Percentiles rank a stretch among this genome's conserved stretches.
Conservation (phyloP, 768 basidiomycete genomes). For the Mycena indigotica region DNA sequence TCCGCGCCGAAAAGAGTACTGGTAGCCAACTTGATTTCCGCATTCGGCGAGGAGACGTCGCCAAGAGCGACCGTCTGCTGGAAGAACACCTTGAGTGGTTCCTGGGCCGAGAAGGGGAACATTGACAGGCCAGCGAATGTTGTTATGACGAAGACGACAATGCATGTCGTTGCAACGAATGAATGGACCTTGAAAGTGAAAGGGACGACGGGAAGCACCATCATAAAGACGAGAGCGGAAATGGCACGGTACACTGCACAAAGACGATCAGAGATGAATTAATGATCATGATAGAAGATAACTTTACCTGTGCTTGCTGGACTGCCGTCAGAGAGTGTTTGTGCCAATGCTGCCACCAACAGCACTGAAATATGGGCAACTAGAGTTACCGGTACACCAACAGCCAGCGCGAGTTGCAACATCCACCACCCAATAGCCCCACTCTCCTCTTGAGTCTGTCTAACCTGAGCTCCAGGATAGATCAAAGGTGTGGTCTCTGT, state of each 20-base stretch:
- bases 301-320: conserved; percentile 49
- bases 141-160: conserved; percentile 45
- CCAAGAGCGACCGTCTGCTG: conserved; percentile 58
- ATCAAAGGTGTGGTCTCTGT: conserved; percentile 64
- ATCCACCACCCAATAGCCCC: conserved; percentile 54
- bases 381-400: conserved; percentile 57
- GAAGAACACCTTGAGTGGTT: conserved; percentile 75
- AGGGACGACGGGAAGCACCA: conserved; percentile 63
- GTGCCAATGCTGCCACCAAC: conserved; percentile 48
- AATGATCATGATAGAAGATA: not conserved
- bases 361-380: conserved; percentile 53
- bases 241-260: conserved; percentile 51
- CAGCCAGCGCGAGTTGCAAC: conserved; percentile 53
- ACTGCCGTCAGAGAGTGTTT: conserved; percentile 68
- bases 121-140: conserved; percentile 46
- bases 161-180: conserved; percentile 28
- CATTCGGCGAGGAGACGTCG: conserved; percentile 26
- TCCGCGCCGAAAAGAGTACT: conserved; percentile 50
- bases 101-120: conserved; percentile 64
- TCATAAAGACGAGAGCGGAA: conserved; percentile 49
- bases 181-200: conserved; percentile 57
- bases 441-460: conserved; percentile 21
- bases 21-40: conserved; percentile 31
- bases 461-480: not conserved
- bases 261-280: conserved; percentile 5